phyloP scores from a whole-genome alignment of 805 yeast genomes.

The Candida bentonensis region DNA sequence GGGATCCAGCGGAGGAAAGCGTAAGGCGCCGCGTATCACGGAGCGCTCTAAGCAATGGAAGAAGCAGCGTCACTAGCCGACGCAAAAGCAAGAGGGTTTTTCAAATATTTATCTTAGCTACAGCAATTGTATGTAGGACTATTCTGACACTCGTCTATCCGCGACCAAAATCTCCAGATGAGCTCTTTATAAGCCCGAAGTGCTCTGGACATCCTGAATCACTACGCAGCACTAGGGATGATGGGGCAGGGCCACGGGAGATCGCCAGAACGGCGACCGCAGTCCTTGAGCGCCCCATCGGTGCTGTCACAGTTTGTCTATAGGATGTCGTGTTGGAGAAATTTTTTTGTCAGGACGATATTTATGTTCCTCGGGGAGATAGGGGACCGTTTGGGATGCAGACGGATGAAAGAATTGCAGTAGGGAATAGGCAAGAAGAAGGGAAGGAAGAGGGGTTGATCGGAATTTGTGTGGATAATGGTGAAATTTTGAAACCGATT shows the following conservation, averaged over 20 bases:
- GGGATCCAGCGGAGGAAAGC: conserved; percentile 19
- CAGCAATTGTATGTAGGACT: conserved; percentile 17
- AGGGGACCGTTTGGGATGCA: neutral
- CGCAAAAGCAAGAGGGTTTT: no score
- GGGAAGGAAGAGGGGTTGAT: no score
- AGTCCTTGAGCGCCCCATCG: neutral
- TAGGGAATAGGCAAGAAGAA: no score
- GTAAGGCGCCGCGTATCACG: conserved; percentile 8
- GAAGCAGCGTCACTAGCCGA: no score
- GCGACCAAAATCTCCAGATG: conserved; percentile 10
- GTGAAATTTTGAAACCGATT: no score
- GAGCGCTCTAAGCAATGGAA: neutral
- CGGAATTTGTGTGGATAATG: no score
- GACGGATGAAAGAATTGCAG: neutral
- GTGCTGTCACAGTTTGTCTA: conserved; percentile 18
- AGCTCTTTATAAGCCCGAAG: conserved; percentile 19
- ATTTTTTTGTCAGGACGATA: neutral
- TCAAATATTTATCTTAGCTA: no score
- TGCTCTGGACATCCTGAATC: conserved; percentile 19
- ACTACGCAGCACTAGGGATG: conserved; percentile 13
- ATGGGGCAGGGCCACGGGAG: neutral
- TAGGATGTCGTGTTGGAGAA: conserved; percentile 5
- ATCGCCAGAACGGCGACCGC: conserved; percentile 11
- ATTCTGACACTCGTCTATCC: conserved; percentile 21
- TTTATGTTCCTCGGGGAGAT: neutral